phyloP scores from a whole-genome alignment of 805 yeast species.

The Lipomyces yamanashiensis region DNA sequence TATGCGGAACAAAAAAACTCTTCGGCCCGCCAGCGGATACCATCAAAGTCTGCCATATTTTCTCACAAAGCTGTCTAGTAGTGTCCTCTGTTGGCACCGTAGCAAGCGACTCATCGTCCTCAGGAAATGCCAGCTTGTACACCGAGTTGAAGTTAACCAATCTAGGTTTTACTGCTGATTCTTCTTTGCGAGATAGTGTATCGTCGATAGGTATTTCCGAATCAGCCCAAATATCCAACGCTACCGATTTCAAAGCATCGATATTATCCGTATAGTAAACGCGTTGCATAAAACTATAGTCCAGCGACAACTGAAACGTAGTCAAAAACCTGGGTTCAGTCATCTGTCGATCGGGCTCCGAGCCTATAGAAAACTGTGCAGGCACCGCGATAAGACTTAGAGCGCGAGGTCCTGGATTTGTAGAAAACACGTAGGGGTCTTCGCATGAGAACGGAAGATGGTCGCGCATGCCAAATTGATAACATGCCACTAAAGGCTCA shows the following conservation, averaged over 20 bases:
- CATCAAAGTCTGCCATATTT: neutral
- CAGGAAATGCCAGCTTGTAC: conserved; percentile 18
- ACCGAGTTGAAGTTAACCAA: conserved; percentile 22
- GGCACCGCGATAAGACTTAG: conserved; percentile 9
- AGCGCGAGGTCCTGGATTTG: conserved; percentile 9
- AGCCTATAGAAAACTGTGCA: neutral
- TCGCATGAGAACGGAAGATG: conserved; percentile 48
- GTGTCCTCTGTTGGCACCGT: conserved; percentile 6
- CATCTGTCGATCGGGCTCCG: neutral
- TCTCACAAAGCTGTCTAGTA: neutral
- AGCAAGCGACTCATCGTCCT: conserved; percentile 17
- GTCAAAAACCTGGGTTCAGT: conserved; percentile 21
- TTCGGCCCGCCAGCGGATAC: no score
- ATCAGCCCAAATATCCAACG: conserved; percentile 9
- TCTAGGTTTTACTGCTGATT: conserved; percentile 23
- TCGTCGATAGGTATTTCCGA: neutral
- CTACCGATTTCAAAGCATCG: conserved; percentile 1
- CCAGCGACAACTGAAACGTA: conserved; percentile 12
- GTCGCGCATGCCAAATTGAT: conserved; percentile 46
- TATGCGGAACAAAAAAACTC: neutral
- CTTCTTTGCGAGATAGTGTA: conserved; percentile 6
- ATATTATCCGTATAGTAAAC: conserved; percentile 7
- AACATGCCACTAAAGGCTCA: conserved; percentile 45
- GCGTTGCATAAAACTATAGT: conserved; percentile 18
- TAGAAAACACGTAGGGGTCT: conserved; percentile 45